Conservation (phyloP, 2,329 filamentous ascomycete genomes). For the Colletotrichum lindemuthianum region DNA sequence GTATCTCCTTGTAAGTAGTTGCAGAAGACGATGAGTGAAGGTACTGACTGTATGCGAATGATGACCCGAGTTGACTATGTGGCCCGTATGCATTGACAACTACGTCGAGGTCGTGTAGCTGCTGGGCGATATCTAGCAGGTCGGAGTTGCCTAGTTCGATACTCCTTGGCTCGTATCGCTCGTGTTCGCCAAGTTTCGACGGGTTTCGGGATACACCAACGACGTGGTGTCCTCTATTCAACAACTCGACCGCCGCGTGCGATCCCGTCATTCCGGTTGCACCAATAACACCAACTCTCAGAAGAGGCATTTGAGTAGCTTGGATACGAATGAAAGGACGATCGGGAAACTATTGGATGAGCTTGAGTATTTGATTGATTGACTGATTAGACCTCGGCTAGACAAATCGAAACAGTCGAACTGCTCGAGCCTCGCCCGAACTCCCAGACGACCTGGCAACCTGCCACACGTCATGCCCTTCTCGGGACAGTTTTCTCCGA, state of each 20-base stretch:
- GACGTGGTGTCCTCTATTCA: conserved; percentile 8
- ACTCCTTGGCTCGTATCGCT: conserved; percentile 9
- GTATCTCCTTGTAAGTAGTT: accelerated
- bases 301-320: not conserved
- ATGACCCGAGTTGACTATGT: conserved; percentile 10
- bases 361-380: too few relatives aligned
- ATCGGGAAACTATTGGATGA: too few relatives aligned
- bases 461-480: conserved; percentile 18
- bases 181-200: not conserved
- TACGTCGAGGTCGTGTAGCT: not conserved
- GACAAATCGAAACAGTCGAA: not conserved
- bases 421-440: conserved; percentile 24
- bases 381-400: too few relatives aligned
- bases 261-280: conserved; percentile 21
- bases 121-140: conserved; percentile 3
- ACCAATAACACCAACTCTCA: conserved; percentile 11
- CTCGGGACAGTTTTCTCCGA: not conserved
- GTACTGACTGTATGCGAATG: conserved; percentile 15
- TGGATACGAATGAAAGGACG: too few relatives aligned
- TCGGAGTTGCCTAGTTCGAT: conserved; percentile 11
- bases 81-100: conserved; percentile 15
- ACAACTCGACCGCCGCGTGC: conserved; percentile 13
- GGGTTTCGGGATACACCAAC: conserved; percentile 14
- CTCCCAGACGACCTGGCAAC: conserved; percentile 11
- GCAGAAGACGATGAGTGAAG: accelerated